Base-by-base conservation (phyloP, 2,329 filamentous ascomycete genomes). In the Colletotrichum filicis region DNA sequence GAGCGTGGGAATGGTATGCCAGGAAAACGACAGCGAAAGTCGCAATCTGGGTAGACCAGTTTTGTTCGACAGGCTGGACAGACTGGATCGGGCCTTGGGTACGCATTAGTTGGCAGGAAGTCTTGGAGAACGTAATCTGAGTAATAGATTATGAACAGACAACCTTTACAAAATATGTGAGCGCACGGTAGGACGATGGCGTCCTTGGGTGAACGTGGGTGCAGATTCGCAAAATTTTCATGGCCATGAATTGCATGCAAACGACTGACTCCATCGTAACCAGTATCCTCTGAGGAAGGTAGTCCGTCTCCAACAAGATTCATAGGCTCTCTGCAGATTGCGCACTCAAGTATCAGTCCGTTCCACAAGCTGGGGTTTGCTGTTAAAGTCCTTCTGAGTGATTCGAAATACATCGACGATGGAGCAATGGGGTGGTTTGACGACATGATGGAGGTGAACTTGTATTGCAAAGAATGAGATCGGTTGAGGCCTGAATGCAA, bases 91-190 rank as follows among this genome's bases (percentile, higher is more conserved):
- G 35, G 14, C 24, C 19, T 63, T 6, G 32, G 46, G 5, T 57
- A 5, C 24, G 24, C 26, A 8, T 58, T 61, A 12, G 19, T 42
- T 12, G 30, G 53, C 26, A n/a, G 35, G n/a, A 69, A 65, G 24
- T 59, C 57, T 12, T 19, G 4, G 5, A n/a, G 8, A 22, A 14
- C n/a, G 7, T 37, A 65, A 5, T 22, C 67, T 1, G 24, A 16
- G 52, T 52, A 59, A 28, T 28, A 52, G 1, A 70, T 22, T 7
- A 22, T n/a, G 53, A 58, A 58, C 7, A 70, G 3, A 19, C 67
- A 70, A 12, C 14, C 22, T 59, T 35, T 70, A 19, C 67, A 70
- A 16, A 70, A 52, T 16, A 70, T 66, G 37, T 70, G 67, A 42
- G 49, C 67, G 35, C 67, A 70, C 12, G 67, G 67, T 12, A 65